Evolutionary conservation across 208 protist genomes (phyloP).

Genomic region (Acanthamoeba triangularis): DNA sequence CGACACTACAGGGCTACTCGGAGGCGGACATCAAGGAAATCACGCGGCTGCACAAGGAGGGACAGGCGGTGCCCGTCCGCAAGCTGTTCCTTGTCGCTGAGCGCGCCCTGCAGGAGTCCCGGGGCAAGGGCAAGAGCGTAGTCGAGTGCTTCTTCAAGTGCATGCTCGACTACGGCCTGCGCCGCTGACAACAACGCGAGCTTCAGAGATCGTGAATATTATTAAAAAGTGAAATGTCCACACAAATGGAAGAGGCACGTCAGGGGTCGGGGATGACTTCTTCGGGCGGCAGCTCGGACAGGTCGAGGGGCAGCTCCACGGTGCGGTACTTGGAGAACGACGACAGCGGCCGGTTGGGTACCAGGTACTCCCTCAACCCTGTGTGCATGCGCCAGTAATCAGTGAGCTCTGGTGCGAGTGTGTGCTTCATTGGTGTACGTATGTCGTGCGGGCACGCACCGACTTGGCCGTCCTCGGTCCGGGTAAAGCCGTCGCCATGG

Average conservation of each 20-base stretch:
- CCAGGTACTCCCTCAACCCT: slow-evolving; percentile 4
- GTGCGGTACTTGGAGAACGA: not conserved
- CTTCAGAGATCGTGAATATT: too few relatives aligned
- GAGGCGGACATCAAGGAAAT: not conserved
- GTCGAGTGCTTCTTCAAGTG: slow-evolving; percentile 61
- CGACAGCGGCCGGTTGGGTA: not conserved
- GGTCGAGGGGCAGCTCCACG: slow-evolving; percentile 3
- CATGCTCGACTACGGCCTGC: slow-evolving; percentile 42
- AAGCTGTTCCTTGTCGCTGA: slow-evolving; percentile 26
- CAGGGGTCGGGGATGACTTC: not conserved
- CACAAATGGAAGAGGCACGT: too few relatives aligned
- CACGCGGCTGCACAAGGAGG: not conserved
- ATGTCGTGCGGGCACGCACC: not conserved
- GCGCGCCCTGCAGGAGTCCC: not conserved
- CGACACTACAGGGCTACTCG: not conserved
- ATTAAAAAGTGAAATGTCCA: too few relatives aligned
- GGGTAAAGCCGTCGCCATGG: slow-evolving; percentile 21
- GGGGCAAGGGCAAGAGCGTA: not conserved
- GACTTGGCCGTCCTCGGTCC: slow-evolving; percentile 5
- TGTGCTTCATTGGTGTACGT: too few relatives aligned
- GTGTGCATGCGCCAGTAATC: too few relatives aligned
- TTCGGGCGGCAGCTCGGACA: not conserved
- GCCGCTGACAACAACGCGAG: too few relatives aligned
- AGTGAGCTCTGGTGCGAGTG: too few relatives aligned
- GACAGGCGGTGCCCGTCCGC: not conserved